Percentiles rank a stretch among this genome's conserved stretches.
Evolutionary conservation across 2,329 filamentous ascomycete species (phyloP).

Genomic region (Pseudogymnoascus sp.): DNA sequence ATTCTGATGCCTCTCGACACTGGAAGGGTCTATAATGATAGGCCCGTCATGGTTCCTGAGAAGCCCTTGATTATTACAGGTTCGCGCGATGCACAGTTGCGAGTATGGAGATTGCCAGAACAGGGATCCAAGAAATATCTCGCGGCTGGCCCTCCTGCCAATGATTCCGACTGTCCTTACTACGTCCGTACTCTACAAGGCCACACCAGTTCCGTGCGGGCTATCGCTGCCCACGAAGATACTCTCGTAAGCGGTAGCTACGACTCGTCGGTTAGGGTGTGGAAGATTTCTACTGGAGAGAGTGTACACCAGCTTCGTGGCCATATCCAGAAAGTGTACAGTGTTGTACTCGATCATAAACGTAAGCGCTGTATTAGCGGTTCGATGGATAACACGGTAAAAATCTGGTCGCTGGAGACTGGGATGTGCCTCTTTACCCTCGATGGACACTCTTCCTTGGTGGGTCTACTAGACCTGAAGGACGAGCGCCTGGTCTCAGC

Average conservation of each 20-base stretch:
- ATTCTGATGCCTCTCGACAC: conserved; percentile 83
- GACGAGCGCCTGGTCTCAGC: conserved; percentile 89
- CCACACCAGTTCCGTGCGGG: conserved; percentile 88
- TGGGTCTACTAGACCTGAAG: conserved; percentile 82
- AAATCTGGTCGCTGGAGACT: conserved; percentile 91
- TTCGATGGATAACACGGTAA: conserved; percentile 96
- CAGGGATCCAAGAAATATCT: conserved; percentile 70
- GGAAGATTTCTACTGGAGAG: conserved; percentile 95
- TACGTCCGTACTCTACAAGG: conserved; percentile 82
- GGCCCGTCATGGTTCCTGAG: conserved; percentile 79
- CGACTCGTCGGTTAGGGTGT: conserved; percentile 89
- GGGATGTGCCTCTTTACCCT: conserved; percentile 81
- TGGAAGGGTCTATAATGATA: conserved; percentile 63
- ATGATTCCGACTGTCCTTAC: conserved; percentile 79
- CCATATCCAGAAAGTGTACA: conserved; percentile 91
- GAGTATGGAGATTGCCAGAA: conserved; percentile 89
- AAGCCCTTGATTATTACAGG: conserved; percentile 96
- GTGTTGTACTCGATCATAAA: conserved; percentile 84
- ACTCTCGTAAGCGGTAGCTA: conserved; percentile 97
- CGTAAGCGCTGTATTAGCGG: conserved; percentile 95
- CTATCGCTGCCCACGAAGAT: conserved; percentile 90
- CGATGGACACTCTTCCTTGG: conserved; percentile 86
- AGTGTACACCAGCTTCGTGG: conserved; percentile 75
- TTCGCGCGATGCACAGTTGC: conserved; percentile 85
- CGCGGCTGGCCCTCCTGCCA: conserved; percentile 67